Conservation (phyloP, 169 alveolate species). For the Cryptosporidium muris region DNA sequence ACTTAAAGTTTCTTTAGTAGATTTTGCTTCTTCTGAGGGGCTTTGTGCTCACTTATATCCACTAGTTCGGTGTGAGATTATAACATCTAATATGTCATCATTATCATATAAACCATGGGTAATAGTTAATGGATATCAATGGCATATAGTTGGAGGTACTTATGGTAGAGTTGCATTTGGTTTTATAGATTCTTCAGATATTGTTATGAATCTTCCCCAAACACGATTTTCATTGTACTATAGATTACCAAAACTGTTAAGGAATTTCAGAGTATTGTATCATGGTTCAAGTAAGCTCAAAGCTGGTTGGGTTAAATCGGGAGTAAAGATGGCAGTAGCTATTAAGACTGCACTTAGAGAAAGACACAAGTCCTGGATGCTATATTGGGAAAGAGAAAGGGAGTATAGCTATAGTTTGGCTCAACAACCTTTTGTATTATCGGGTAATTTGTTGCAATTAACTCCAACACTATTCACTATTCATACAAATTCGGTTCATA, state of each 20-base stretch:
- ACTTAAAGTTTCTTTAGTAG: too few relatives aligned
- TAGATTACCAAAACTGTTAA: constrained; percentile 34
- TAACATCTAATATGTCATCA: too few relatives aligned
- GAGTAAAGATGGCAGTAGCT: constrained; percentile 55
- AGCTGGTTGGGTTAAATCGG: constrained; percentile 32
- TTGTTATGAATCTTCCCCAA: not conserved
- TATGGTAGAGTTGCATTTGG: constrained; percentile 71
- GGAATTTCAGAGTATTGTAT: constrained; percentile 31
- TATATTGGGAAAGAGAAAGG: constrained; percentile 64
- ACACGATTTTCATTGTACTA: constrained; percentile 34
- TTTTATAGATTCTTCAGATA: constrained; percentile 41
- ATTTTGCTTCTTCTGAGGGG: too few relatives aligned
- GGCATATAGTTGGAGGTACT: constrained; percentile 59
- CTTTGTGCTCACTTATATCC: too few relatives aligned
- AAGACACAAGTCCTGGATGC: constrained; percentile 10
- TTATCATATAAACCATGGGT: not conserved
- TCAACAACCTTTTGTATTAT: constrained; percentile 46
- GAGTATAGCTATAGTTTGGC: constrained; percentile 31
- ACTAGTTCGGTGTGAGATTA: too few relatives aligned
- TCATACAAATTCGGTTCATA: constrained; percentile 13
- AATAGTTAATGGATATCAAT: constrained; percentile 11
- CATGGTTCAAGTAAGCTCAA: constrained; percentile 59
- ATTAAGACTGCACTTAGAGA: constrained; percentile 58
- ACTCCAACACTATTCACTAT: constrained; percentile 65
- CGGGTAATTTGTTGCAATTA: constrained; percentile 29